Conservation (phyloP, 805 yeast species). For the Ogataea nakhonphanomensis region DNA sequence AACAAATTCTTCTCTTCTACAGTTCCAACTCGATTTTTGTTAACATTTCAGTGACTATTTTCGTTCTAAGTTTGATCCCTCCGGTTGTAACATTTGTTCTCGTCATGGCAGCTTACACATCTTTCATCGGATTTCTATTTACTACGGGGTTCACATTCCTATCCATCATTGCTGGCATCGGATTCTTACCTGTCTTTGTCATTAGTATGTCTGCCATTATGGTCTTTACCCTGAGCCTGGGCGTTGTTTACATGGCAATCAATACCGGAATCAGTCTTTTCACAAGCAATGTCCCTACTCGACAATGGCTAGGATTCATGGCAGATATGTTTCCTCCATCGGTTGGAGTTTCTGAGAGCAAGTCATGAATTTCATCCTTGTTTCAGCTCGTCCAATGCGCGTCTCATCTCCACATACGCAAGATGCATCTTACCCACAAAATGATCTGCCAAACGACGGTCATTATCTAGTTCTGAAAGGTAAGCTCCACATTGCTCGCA, state of each 20-base stretch:
- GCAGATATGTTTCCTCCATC: conserved; percentile 36
- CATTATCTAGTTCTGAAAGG: conserved; percentile 80
- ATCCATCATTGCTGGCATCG: conserved; percentile 19
- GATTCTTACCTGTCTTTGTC: conserved; percentile 25
- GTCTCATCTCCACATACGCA: conserved; percentile 76
- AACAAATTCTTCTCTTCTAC: conserved; percentile 11
- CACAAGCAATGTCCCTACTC: conserved; percentile 14
- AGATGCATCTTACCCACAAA: conserved; percentile 84
- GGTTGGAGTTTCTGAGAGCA: conserved; percentile 23
- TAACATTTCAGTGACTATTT: conserved; percentile 11
- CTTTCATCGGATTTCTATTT: conserved; percentile 16
- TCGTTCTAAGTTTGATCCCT: conserved; percentile 17
- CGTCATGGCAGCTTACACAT: conserved; percentile 16
- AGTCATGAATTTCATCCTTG: conserved; percentile 2
- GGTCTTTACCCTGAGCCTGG: conserved; percentile 10
- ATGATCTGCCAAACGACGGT: conserved; percentile 84
- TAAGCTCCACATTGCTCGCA: conserved; percentile 90
- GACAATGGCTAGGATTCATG: conserved; percentile 20
- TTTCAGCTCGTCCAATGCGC: conserved; percentile 42
- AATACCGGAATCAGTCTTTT: conserved; percentile 8
- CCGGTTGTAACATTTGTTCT: conserved; percentile 14
- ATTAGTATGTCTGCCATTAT: conserved; percentile 17
- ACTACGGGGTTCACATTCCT: conserved; percentile 16
- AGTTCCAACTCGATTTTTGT: conserved; percentile 11
- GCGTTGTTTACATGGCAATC: conserved; percentile 12